Evolutionary conservation across 768 basidiomycete genomes (phyloP).

Genomic region (Mycena floridula): DNA sequence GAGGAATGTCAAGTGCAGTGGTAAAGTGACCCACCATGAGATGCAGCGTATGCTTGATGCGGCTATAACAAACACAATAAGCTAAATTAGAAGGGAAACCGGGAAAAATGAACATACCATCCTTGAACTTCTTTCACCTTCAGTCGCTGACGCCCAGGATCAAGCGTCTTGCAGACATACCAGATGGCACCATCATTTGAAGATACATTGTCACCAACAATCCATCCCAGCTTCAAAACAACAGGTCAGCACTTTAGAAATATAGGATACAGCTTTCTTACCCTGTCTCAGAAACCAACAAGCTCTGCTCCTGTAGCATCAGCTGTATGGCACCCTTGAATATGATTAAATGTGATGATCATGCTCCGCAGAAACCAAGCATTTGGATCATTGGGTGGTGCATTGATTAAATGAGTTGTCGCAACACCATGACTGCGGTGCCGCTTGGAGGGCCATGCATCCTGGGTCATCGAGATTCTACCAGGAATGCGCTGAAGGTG

Average conservation of each 20-base stretch:
- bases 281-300: constrained; percentile 8
- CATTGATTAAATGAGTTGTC: constrained; percentile 12
- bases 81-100: no score
- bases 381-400: constrained; percentile 1
- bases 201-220: constrained; percentile 9
- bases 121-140: constrained; percentile 7
- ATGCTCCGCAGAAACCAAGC: constrained; percentile 9
- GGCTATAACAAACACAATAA: background rate
- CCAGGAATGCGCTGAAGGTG: no score
- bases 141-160: background rate
- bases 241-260: background rate
- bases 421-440: no score
- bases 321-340: constrained; percentile 10
- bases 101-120: constrained; percentile 2
- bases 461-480: no score
- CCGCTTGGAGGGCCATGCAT: no score
- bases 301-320: constrained; percentile 10
- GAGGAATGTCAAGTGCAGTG: constrained; percentile 4
- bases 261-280: background rate
- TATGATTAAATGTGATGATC: constrained; percentile 11
- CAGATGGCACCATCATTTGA: constrained; percentile 9
- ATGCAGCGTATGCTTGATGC: constrained; percentile 12
- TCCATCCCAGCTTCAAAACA: constrained; percentile 7
- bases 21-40: constrained; percentile 9
- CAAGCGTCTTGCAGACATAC: constrained; percentile 4